phyloP scores from a whole-genome alignment of 768 basidiomycete species.

The Termitomyces sp. region DNA sequence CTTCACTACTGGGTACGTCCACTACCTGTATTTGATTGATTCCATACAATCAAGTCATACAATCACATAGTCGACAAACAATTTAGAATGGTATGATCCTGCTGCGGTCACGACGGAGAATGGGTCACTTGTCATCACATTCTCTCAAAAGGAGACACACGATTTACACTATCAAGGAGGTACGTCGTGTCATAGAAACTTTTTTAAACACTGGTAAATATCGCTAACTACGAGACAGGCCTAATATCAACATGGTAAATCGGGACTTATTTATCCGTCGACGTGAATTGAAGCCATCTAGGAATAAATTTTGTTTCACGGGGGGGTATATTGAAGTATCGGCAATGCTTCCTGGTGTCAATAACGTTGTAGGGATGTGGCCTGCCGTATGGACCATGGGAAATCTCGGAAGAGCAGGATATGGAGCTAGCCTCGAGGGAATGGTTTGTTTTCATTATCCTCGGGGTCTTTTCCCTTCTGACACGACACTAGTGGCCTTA shows the following conservation, averaged over 20 bases:
- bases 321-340: conserved; percentile 67
- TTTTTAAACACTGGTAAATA: too few relatives aligned
- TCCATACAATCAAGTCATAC: neutral
- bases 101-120: conserved; percentile 63
- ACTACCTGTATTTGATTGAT: neutral
- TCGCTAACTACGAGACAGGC: conserved; percentile 28
- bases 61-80: conserved; percentile 46
- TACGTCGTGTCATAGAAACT: conserved; percentile 19
- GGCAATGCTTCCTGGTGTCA: conserved; percentile 59
- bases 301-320: conserved; percentile 87
- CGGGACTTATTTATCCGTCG: conserved; percentile 7
- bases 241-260: conserved; percentile 36
- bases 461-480: neutral
- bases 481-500: conserved; percentile 62
- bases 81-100: conserved; percentile 89
- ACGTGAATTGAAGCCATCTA: conserved; percentile 11
- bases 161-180: conserved; percentile 65
- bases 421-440: conserved; percentile 80
- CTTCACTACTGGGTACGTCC: conserved; percentile 70
- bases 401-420: conserved; percentile 70
- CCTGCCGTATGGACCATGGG: conserved; percentile 78
- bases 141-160: conserved; percentile 56
- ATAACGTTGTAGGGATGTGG: conserved; percentile 66
- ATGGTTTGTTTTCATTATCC: conserved; percentile 40
- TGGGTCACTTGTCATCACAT: conserved; percentile 71